Conservation (phyloP, 164 flowering plant genomes). For the Euptelea pleiosperma region DNA sequence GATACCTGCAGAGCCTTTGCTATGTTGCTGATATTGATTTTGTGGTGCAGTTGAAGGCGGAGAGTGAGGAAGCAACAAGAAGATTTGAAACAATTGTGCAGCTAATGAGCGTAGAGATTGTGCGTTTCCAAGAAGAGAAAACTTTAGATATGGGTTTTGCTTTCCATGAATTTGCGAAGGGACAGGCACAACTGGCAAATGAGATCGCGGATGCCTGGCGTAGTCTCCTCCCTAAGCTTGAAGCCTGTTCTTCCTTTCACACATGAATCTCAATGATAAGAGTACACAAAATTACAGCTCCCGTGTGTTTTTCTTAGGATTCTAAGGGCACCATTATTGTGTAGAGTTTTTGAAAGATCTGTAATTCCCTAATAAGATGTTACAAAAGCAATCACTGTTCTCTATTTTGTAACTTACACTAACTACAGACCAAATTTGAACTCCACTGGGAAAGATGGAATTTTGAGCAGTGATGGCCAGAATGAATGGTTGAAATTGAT, state of each 20-base stretch:
- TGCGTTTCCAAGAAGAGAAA: conserved; percentile 84
- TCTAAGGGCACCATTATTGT: not conserved
- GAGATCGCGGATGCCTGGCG: conserved; percentile 89
- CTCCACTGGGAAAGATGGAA: conserved; percentile 82
- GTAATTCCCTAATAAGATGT: not conserved
- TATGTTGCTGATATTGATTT: conserved; percentile 15
- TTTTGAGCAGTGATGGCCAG: conserved; percentile 91
- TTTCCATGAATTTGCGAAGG: conserved; percentile 89
- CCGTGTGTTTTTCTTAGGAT: not conserved
- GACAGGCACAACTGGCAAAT: conserved; percentile 82
- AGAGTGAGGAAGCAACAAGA: conserved; percentile 72
- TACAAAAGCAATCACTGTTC: not conserved
- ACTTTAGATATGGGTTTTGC: conserved; percentile 80
- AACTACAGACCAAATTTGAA: conserved; percentile 27
- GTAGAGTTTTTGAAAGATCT: not conserved
- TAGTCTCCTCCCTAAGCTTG: conserved; percentile 87
- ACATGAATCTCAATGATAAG: conserved; percentile 6
- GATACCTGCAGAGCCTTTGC: not conserved
- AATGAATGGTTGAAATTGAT: conserved; percentile 88
- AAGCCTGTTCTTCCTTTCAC: conserved; percentile 48
- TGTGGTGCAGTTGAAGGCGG: conserved; percentile 71
- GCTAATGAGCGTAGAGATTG: conserved; percentile 77
- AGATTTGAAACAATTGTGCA: conserved; percentile 72
- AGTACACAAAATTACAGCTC: not conserved
- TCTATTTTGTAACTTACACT: not conserved